Evolutionary conservation across 257 asterid genomes (phyloP).

Genomic region (Mentha longifolia): DNA sequence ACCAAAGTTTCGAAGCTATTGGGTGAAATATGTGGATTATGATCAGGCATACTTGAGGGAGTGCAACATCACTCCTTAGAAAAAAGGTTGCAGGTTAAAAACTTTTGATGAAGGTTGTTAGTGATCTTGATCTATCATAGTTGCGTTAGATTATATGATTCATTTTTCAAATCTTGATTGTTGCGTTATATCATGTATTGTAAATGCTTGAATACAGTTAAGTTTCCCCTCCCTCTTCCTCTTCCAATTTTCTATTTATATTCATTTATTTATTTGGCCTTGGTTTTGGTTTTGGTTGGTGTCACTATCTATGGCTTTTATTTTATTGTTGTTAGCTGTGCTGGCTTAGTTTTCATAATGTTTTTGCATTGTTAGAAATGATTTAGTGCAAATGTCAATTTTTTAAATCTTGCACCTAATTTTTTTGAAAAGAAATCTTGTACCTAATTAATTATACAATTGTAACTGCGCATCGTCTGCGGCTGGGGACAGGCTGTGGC

Average conservation of each 20-base stretch:
- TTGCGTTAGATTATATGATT: conserved; percentile 15
- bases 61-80: conserved; percentile 78
- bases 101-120: conserved; percentile 13
- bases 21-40: conserved; percentile 74
- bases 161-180: conserved; percentile 20
- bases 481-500: conserved; percentile 26
- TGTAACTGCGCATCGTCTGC: no score
- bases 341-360: neutral
- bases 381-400: conserved; percentile 2
- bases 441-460: no score
- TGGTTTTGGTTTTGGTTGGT: neutral
- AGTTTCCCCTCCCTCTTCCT: neutral
- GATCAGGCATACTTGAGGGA: conserved; percentile 75
- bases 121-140: conserved; percentile 6
- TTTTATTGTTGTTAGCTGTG: neutral
- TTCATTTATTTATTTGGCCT: conserved; percentile 33
- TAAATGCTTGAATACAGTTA: conserved; percentile 34
- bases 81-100: conserved; percentile 16
- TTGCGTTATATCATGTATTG: conserved; percentile 33
- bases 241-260: conserved; percentile 25
- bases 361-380: no score
- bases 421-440: no score
- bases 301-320: neutral
- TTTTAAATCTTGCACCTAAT: neutral
- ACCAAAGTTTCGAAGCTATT: conserved; percentile 73